Evolutionary conservation across 2,329 filamentous ascomycete genomes (phyloP).

Genomic region (Endoconidiophora polonica): DNA sequence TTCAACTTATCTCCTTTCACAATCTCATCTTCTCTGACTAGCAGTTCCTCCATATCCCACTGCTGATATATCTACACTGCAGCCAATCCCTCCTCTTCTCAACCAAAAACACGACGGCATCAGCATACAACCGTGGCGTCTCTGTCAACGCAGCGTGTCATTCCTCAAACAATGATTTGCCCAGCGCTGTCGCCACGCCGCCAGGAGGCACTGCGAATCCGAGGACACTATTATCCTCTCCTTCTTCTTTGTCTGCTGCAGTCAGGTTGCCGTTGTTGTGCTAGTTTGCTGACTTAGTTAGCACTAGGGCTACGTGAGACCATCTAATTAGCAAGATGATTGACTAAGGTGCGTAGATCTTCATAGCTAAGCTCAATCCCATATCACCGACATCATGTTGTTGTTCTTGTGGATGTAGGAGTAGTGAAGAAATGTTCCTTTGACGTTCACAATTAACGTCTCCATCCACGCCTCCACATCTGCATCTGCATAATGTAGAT

Average conservation of each 20-base stretch:
- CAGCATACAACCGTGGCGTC: slow-evolving; percentile 24
- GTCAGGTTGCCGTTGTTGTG: slow-evolving; percentile 22
- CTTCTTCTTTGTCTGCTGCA: too few relatives aligned
- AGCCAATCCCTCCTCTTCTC: slow-evolving; percentile 28
- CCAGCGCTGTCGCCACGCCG: slow-evolving; percentile 22
- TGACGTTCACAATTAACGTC: slow-evolving; percentile 33
- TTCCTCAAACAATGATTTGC: neutral
- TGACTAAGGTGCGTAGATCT: slow-evolving; percentile 21
- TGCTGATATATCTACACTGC: slow-evolving; percentile 27
- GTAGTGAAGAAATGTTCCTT: slow-evolving; percentile 30
- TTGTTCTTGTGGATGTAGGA: slow-evolving; percentile 19
- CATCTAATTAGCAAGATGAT: slow-evolving; percentile 26
- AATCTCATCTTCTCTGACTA: slow-evolving; percentile 25
- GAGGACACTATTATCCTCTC: slow-evolving; percentile 22
- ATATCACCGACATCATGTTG: slow-evolving; percentile 18
- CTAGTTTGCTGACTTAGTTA: slow-evolving; percentile 34
- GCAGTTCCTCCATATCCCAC: slow-evolving; percentile 32
- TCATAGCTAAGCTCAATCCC: neutral
- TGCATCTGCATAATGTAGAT: slow-evolving; percentile 20
- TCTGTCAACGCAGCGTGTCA: slow-evolving; percentile 18
- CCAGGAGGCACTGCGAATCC: slow-evolving; percentile 26
- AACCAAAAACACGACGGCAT: slow-evolving; percentile 28
- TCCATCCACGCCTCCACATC: slow-evolving; percentile 28
- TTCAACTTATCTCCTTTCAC: slow-evolving; percentile 18
- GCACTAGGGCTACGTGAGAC: slow-evolving; percentile 21